phyloP scores from a whole-genome alignment of 768 basidiomycete genomes.

The Leccinum barrowsii region DNA sequence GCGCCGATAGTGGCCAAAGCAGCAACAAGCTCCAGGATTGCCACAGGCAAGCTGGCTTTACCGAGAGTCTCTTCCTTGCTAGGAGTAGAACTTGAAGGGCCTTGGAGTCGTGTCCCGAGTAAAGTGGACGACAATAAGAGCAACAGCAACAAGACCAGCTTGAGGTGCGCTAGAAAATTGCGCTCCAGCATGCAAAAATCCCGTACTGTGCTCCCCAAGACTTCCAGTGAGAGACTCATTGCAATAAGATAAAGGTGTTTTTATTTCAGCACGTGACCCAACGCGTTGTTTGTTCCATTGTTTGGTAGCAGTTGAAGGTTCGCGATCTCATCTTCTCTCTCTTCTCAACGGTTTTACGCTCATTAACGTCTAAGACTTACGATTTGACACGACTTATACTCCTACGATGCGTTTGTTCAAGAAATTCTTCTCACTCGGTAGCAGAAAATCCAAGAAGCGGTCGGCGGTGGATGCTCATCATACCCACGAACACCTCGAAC shows the following conservation, averaged over 20 bases:
- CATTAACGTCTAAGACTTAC: slow-evolving; percentile 28
- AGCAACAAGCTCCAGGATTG: slow-evolving; percentile 49
- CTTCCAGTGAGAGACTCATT: slow-evolving; percentile 35
- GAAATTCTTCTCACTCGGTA: slow-evolving; percentile 64
- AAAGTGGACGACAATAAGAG: slow-evolving; percentile 63
- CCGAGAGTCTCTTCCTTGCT: slow-evolving; percentile 23
- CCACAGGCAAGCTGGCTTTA: slow-evolving; percentile 42
- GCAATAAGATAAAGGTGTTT: not conserved
- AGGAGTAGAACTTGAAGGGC: slow-evolving; percentile 20
- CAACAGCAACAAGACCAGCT: slow-evolving; percentile 60
- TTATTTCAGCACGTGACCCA: slow-evolving; percentile 16
- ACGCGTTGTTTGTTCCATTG: slow-evolving; percentile 33
- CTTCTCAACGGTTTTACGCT: slow-evolving; percentile 19
- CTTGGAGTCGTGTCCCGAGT: slow-evolving; percentile 56
- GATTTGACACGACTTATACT: slow-evolving; percentile 24
- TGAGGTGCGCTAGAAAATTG: slow-evolving; percentile 67
- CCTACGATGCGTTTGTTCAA: slow-evolving; percentile 64
- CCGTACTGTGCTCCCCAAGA: slow-evolving; percentile 59
- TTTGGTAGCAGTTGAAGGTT: slow-evolving; percentile 42
- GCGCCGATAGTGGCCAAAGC: slow-evolving; percentile 52
- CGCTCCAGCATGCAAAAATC: slow-evolving; percentile 80
- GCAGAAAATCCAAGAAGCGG: slow-evolving; percentile 56
- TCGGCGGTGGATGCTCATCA: slow-evolving; percentile 25
- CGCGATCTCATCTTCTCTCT: not conserved
- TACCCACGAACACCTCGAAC: slow-evolving; percentile 12